phyloP scores from a whole-genome alignment of 768 basidiomycete species.

The Termitomyces sp. region DNA sequence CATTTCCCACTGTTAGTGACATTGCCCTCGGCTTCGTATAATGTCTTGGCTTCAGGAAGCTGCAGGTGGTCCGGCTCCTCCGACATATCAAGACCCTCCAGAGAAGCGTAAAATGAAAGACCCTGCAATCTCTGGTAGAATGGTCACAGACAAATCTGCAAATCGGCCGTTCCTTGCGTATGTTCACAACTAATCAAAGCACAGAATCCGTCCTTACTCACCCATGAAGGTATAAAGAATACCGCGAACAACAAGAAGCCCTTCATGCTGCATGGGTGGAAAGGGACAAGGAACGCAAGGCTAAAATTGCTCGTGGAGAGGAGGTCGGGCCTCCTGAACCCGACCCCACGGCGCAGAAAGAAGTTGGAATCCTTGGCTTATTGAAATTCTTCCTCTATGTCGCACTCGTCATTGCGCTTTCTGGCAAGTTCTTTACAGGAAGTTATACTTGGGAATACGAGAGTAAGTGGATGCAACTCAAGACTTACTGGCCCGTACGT shows the following conservation, averaged over 20 bases:
- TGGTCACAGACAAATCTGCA: conserved; percentile 73
- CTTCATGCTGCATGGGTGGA: conserved; percentile 60
- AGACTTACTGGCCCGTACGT: conserved; percentile 59
- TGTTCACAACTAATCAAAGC: conserved; percentile 23
- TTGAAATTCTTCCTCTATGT: conserved; percentile 64
- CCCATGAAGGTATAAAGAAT: conserved; percentile 54
- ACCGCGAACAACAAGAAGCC: conserved; percentile 53
- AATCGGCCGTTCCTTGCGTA: conserved; percentile 84
- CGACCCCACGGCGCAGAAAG: conserved; percentile 66
- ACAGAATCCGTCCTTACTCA: conserved; percentile 8
- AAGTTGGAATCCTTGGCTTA: conserved; percentile 59
- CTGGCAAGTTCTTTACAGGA: conserved; percentile 84
- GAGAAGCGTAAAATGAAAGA: conserved; percentile 52
- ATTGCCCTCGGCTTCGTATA: conserved; percentile 1
- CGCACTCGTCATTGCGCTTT: conserved; percentile 46
- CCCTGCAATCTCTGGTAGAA: conserved; percentile 54
- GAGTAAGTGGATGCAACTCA: conserved; percentile 52
- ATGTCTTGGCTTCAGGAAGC: conserved; percentile 69
- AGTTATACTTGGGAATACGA: conserved; percentile 83
- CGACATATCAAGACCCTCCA: conserved; percentile 31
- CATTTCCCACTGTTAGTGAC: not conserved
- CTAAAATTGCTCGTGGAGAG: conserved; percentile 70
- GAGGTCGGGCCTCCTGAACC: conserved; percentile 64
- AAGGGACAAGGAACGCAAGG: conserved; percentile 66
- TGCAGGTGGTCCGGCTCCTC: conserved; percentile 29